Conservation (phyloP, 371 early-diverging fungal species). For the Chytridium lagenaria region DNA sequence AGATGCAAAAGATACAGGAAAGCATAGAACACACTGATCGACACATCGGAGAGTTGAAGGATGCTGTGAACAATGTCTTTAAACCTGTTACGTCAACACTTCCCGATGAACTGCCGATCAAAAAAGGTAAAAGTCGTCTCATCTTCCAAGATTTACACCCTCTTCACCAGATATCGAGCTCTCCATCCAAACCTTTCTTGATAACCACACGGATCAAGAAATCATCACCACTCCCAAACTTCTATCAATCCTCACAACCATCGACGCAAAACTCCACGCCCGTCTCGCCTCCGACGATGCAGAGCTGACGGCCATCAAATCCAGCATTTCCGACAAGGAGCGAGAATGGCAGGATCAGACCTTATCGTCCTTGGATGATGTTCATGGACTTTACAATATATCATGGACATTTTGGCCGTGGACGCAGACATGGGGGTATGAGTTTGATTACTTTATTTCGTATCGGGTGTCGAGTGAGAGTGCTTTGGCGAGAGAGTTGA, state of each 20-base stretch:
- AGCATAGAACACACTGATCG: too few species aligned
- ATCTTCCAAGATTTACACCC: too few species aligned
- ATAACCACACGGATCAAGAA: too few species aligned
- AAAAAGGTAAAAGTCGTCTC: too few species aligned
- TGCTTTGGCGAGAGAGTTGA: conserved; percentile 19
- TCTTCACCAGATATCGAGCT: too few species aligned
- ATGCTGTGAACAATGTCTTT: too few species aligned
- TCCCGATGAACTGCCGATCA: too few species aligned
- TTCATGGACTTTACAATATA: background rate
- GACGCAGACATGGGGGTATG: background rate
- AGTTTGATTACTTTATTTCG: conserved; percentile 28
- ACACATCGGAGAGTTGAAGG: too few species aligned
- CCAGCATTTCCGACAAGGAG: background rate
- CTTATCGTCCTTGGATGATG: background rate
- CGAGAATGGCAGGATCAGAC: conserved; percentile 14
- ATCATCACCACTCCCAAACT: too few species aligned
- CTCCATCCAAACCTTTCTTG: too few species aligned
- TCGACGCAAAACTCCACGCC: background rate
- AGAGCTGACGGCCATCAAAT: background rate
- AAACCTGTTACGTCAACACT: too few species aligned
- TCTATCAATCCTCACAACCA: background rate
- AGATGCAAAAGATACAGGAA: too few species aligned
- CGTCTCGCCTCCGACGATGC: background rate
- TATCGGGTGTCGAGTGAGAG: conserved; percentile 22
- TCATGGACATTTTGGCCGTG: conserved; percentile 18